These are phyloP conservation scores for Teratosphaeria viscida DNA, from an alignment of 2,329 filamentous ascomycete species.

Conservation along the genomic window DNA sequence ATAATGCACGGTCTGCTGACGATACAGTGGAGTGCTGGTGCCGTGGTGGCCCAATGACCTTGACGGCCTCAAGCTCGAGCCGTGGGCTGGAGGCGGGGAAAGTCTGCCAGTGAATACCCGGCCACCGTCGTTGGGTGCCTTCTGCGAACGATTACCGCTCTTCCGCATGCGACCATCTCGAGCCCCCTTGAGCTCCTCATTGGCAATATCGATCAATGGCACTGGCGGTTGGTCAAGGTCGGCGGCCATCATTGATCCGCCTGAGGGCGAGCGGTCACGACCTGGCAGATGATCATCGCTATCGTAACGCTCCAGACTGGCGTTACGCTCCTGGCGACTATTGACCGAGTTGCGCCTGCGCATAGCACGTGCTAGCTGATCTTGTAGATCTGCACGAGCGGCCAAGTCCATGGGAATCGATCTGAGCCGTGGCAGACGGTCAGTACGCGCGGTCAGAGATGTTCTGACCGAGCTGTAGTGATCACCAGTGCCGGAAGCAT, in stretches of 20 bases:
- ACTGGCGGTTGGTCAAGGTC: background rate
- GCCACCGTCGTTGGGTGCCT: background rate
- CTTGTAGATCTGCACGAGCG: background rate
- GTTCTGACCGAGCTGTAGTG: background rate
- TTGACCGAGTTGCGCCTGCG: background rate
- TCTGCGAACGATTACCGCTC: background rate
- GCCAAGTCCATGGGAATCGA: background rate
- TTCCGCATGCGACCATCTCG: background rate
- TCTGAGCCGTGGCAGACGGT: background rate
- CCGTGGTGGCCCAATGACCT: background rate
- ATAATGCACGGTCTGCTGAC: background rate
- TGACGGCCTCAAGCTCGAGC: background rate
- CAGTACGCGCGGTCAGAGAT: background rate
- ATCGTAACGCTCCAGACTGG: background rate
- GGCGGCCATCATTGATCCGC: background rate
- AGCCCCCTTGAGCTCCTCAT: background rate
- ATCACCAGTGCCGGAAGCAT: background rate
- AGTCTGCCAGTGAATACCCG: background rate
- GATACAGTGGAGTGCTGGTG: background rate
- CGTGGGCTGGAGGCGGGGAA: background rate
- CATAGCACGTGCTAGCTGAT: background rate
- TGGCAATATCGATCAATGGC: background rate
- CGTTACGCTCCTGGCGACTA: background rate
- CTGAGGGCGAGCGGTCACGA: background rate
- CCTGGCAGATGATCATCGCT: background rate